phyloP scores from a whole-genome alignment of 495 filamentous ascomycete genomes.

The Xylaria sp. region DNA sequence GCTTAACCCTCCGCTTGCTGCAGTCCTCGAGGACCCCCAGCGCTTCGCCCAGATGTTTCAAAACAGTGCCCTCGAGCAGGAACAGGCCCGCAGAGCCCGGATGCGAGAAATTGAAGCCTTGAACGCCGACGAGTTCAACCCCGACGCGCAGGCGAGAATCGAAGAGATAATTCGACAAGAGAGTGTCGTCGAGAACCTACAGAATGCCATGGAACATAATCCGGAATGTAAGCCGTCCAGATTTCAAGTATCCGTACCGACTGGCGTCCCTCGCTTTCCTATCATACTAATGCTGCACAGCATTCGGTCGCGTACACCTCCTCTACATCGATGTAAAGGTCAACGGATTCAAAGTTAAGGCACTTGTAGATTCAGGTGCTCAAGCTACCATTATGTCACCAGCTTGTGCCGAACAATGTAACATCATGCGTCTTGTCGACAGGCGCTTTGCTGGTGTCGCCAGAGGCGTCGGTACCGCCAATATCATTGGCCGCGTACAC shows the following conservation, averaged over 20 bases:
- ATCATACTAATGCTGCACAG: slow-evolving; percentile 52
- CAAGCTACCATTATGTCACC: slow-evolving; percentile 99
- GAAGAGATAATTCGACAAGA: slow-evolving; percentile 97
- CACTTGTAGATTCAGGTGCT: slow-evolving; percentile 96
- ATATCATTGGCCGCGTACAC: slow-evolving; percentile 93
- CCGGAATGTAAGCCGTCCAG: slow-evolving; percentile 76
- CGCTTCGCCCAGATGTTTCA: slow-evolving; percentile 75
- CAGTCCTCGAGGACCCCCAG: slow-evolving; percentile 76
- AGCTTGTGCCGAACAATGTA: slow-evolving; percentile 84
- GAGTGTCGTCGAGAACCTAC: slow-evolving; percentile 89
- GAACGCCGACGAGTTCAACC: slow-evolving; percentile 91
- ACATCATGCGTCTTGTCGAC: slow-evolving; percentile 97
- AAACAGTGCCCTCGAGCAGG: slow-evolving; percentile 69
- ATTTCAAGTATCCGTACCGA: slow-evolving; percentile 12
- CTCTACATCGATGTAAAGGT: slow-evolving; percentile 97
- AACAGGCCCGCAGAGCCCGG: slow-evolving; percentile 73
- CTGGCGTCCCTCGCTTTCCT: slow-evolving; percentile 20
- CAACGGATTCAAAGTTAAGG: slow-evolving; percentile 89
- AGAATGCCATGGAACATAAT: slow-evolving; percentile 94
- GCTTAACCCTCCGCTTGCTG: slow-evolving; percentile 75
- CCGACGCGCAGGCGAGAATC: slow-evolving; percentile 89
- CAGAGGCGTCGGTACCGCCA: slow-evolving; percentile 90
- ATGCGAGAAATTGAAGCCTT: slow-evolving; percentile 77
- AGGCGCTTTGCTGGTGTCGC: slow-evolving; percentile 89
- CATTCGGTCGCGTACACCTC: slow-evolving; percentile 92